Base-by-base conservation (phyloP, 2,329 filamentous ascomycete species). In the Zymoseptoria tritici region DNA sequence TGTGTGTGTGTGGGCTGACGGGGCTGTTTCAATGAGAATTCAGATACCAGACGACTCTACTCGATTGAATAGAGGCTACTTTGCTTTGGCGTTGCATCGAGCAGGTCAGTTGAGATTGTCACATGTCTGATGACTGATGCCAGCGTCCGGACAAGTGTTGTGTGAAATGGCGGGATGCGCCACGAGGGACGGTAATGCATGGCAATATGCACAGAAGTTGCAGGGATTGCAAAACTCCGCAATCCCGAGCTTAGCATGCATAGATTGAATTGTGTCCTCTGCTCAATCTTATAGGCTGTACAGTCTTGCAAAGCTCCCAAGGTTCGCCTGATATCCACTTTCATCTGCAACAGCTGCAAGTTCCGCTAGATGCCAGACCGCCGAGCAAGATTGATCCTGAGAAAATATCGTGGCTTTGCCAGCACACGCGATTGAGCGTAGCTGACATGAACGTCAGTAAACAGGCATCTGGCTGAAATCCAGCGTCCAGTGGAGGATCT, bases 201-300 rank as follows among this genome's bases (percentile, higher is more conserved):
- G 52, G 46, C 57, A 55, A 31, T 46, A 58, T 58, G 57, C 57
- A 58, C 54, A 49, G 52, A 29, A 55, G 52, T 21, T 57, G 46
- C 55, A 49, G 11, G 36, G 36, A 46, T 46, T 13, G 36, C 36
- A n/a, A 46, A n/a, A 46, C 36, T 46, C 36, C 36, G 36, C 36
- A 16, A n/a, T 46, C 36, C 36, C 36, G 6, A 46, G 36, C 36
- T 46, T 46, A 46, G 36, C 36, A 42, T 42, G 36, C 19, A 24
- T 22, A 29, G n/a, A 51, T 21, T 52, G 55, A 52, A 36, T 31
- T 57, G 46, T 52, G 55, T 20, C 20, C 49, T 50, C 49, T 9
- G 26, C 52, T 42, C 46, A 57, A 50, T 19, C 36, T n/a, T n/a
- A 46, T 46, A 46, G 36, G 36, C 36, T 46, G 36, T 16, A 46